Evolutionary conservation across 2,329 filamentous ascomycete species (phyloP).

Genomic region (Sarocladiaceae sp.): DNA sequence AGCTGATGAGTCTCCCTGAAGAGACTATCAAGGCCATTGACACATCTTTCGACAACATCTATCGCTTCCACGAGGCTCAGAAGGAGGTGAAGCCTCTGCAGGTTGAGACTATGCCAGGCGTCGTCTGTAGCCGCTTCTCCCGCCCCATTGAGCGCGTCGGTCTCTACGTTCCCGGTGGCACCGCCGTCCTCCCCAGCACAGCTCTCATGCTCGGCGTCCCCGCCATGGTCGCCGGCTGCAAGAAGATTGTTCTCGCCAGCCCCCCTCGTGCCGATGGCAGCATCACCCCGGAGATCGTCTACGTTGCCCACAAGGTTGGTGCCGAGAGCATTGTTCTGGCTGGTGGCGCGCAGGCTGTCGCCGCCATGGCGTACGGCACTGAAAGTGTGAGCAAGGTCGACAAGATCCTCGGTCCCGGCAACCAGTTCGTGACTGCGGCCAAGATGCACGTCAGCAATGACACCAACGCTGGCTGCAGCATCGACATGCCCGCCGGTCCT

Average conservation of each 20-base stretch:
- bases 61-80: slow-evolving; percentile 88
- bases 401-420: slow-evolving; percentile 96
- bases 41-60: slow-evolving; percentile 87
- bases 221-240: slow-evolving; percentile 93
- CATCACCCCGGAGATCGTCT: slow-evolving; percentile 94
- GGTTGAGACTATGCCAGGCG: slow-evolving; percentile 97
- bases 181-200: slow-evolving; percentile 92
- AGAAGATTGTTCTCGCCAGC: slow-evolving; percentile 88
- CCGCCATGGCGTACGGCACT: slow-evolving; percentile 95
- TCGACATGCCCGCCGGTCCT: slow-evolving; percentile 97
- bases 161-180: slow-evolving; percentile 91
- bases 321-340: slow-evolving; percentile 94
- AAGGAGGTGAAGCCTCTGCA: slow-evolving; percentile 73
- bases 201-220: slow-evolving; percentile 97
- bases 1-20: slow-evolving; percentile 75
- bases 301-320: slow-evolving; percentile 92
- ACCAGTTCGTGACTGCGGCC: slow-evolving; percentile 96
- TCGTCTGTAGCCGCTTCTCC: slow-evolving; percentile 87
- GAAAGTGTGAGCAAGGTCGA: slow-evolving; percentile 93
- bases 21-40: slow-evolving; percentile 94
- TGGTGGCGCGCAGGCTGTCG: slow-evolving; percentile 90
- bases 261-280: slow-evolving; percentile 85
- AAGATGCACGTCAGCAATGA: slow-evolving; percentile 99
- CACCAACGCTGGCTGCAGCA: slow-evolving; percentile 88
- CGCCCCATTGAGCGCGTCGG: slow-evolving; percentile 94